Evolutionary conservation across 768 basidiomycete genomes (phyloP).

Genomic region (Suillus discolor): DNA sequence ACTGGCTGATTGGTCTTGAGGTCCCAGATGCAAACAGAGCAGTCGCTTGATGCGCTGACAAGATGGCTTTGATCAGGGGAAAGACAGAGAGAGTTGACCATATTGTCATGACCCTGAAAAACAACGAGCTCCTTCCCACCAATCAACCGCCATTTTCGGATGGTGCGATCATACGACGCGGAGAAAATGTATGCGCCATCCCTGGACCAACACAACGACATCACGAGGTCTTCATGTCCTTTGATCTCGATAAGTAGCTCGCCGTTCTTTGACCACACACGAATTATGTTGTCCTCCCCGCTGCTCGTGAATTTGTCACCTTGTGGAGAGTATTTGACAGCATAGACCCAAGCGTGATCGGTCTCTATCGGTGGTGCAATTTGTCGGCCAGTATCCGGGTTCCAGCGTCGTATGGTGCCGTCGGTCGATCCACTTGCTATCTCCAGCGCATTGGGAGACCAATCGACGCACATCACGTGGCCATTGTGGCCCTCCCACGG

Average conservation of each 20-base stretch:
- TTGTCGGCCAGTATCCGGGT: conserved; percentile 4
- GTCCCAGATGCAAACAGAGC: conserved; percentile 1
- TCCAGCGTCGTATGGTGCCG: conserved; percentile 17
- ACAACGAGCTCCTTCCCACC: not conserved
- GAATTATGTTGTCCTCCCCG: not conserved
- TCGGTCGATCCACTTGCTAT: conserved; percentile 17
- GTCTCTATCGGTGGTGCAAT: not conserved
- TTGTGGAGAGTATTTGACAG: not conserved
- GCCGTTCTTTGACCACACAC: not conserved
- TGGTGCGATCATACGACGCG: not conserved
- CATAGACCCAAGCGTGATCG: not conserved
- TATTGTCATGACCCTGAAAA: not conserved
- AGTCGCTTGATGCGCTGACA: not conserved
- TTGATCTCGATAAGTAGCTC: not conserved
- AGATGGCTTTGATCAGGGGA: not conserved
- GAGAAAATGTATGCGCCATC: not conserved
- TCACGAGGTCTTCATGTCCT: not conserved
- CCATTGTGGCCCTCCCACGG: conserved; percentile 2
- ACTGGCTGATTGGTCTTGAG: not conserved
- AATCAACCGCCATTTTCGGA: not conserved
- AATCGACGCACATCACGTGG: conserved; percentile 9
- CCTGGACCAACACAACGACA: not conserved
- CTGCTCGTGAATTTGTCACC: not conserved
- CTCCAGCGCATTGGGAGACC: conserved; percentile 14
- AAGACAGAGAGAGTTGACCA: not conserved